Evolutionary conservation across 495 filamentous ascomycete genomes (phyloP), one percentile per base, ranked within the genome.

Genomic region (Echria macrotheca): DNA sequence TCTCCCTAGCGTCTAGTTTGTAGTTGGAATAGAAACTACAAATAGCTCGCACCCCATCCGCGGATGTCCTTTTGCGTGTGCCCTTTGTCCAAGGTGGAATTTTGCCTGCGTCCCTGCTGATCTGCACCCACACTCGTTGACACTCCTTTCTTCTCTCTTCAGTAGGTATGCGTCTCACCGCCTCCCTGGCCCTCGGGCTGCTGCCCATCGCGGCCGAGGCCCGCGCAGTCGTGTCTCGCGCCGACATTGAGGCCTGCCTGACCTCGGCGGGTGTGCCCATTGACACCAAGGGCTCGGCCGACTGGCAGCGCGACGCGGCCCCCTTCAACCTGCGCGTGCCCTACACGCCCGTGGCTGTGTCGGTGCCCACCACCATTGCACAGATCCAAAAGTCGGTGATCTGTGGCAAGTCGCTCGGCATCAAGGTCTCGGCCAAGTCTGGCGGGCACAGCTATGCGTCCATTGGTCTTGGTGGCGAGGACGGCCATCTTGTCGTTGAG

Each of bases 361-460:
- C 65, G 5, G 67, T 67, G 14, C 69, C 71, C 1, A 67, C 59
- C 6, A 68, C 63, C 19, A 50, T 61, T 23, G 53, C 65, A 14
- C 68, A 75, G 32, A 66, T 75, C 18, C 60, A 66, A 35, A 63
- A 50, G 7, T 67, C 71, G 17, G 65, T 75, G 10, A 47, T 63
- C 8, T 73, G 70, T 35, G 70, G 65, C 21, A 53, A 57, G 6
- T 55, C 66, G 56, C 49, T 63, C n/a, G 69, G 67, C 3, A 59
- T 71, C 10, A 72, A 73, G 50, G 68, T 70, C 4, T 68, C 56
- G 12, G 50, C 70, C 19, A 75, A 72, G 50, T 65, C 63, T 19
- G 71, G 71, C 36, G 71, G 71, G 2, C 71, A 75, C 54, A 72
- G 68, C 44, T 73, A 75, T 49, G 71, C 64, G 5, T 71, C 68